phyloP scores from a whole-genome alignment of 768 basidiomycete species.

The Gloeopeniophorella convolvens region DNA sequence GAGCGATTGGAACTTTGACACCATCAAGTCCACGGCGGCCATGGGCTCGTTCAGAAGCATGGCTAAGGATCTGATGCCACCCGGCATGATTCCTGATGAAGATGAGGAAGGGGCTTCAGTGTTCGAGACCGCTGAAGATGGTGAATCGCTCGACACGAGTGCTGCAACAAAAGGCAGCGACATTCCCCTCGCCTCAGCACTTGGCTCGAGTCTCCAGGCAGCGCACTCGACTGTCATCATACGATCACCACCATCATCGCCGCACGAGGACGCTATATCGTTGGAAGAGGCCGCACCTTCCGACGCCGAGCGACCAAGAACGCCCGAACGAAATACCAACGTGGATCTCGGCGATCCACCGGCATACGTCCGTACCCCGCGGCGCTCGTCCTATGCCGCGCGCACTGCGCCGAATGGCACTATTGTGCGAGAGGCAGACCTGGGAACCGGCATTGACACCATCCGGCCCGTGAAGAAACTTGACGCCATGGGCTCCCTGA shows the following conservation, averaged over 20 bases:
- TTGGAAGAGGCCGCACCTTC: slow-evolving; percentile 42
- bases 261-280: slow-evolving; percentile 27
- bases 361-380: slow-evolving; percentile 57
- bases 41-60: slow-evolving; percentile 76
- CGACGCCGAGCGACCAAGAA: slow-evolving; percentile 32
- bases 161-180: slow-evolving; percentile 58
- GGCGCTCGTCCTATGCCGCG: slow-evolving; percentile 75
- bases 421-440: slow-evolving; percentile 68
- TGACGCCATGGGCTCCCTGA: slow-evolving; percentile 69
- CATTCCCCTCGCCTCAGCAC: slow-evolving; percentile 25
- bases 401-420: slow-evolving; percentile 69
- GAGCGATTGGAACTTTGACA: slow-evolving; percentile 97
- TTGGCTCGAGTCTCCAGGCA: slow-evolving; percentile 48
- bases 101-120: slow-evolving; percentile 35
- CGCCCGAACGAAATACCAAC: slow-evolving; percentile 22
- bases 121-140: slow-evolving; percentile 41
- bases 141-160: slow-evolving; percentile 51
- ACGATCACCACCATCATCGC: slow-evolving; percentile 33
- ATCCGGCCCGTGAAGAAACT: slow-evolving; percentile 92
- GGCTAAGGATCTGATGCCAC: slow-evolving; percentile 58
- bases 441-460: slow-evolving; percentile 85
- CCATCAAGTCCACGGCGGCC: slow-evolving; percentile 60
- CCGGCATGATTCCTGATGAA: slow-evolving; percentile 48
- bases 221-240: slow-evolving; percentile 72
- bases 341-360: slow-evolving; percentile 56